Conservation (phyloP, 768 basidiomycete species). For the Mrakia hoshinonis region DNA sequence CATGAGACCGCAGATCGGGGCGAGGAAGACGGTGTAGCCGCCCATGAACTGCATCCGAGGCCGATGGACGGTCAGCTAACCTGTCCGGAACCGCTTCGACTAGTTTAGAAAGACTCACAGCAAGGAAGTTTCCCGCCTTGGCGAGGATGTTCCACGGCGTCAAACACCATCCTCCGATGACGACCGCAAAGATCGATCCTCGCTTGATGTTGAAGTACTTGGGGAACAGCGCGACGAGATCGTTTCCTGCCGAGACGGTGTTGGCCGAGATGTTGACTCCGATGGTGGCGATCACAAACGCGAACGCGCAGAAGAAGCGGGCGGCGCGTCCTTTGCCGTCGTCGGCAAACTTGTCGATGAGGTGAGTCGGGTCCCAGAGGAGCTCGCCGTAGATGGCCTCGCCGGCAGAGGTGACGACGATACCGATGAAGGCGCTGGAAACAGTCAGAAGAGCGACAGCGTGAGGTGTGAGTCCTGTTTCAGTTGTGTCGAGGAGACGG, state of each 20-base stretch:
- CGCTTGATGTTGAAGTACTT: conserved; percentile 70
- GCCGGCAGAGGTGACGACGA: conserved; percentile 71
- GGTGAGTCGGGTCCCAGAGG: conserved; percentile 46
- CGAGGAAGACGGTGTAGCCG: conserved; percentile 77
- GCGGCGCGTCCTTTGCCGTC: conserved; percentile 53
- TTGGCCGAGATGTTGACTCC: conserved; percentile 67
- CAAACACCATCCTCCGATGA: conserved; percentile 65
- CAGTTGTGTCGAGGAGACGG: neutral
- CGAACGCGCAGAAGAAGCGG: conserved; percentile 71
- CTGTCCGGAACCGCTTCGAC: neutral
- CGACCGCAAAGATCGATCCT: conserved; percentile 61
- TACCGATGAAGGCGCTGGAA: conserved; percentile 33
- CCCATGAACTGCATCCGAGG: conserved; percentile 72
- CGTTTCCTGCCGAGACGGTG: conserved; percentile 66
- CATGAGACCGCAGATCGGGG: conserved; percentile 73
- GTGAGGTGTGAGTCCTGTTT: conserved; percentile 42
- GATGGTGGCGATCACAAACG: conserved; percentile 63
- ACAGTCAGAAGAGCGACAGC: neutral
- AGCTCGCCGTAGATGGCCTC: conserved; percentile 57
- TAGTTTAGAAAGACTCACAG: too few species aligned
- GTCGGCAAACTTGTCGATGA: conserved; percentile 53
- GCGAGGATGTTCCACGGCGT: conserved; percentile 75
- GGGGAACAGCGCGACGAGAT: conserved; percentile 52
- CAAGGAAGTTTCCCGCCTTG: conserved; percentile 33
- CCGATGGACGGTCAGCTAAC: neutral